These are phyloP conservation scores for Keithomyces neogunnii DNA, from an alignment of 2,329 filamentous ascomycete species.

Conservation along the genomic window DNA sequence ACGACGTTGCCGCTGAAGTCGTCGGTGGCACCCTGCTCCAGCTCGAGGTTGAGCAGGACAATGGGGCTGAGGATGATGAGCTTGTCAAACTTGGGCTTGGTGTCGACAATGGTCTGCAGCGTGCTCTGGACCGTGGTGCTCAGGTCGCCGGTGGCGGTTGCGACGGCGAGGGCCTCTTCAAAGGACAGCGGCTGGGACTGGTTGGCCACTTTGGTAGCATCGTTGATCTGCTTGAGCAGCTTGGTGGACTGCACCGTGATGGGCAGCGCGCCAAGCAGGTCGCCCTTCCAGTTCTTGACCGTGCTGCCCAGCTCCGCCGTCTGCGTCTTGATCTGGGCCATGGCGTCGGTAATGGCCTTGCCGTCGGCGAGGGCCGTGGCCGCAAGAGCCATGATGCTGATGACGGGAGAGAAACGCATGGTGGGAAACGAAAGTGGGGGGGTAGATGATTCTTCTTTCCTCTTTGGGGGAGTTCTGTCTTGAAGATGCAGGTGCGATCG, in stretches of 20 bases:
- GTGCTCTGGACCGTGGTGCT: constrained; percentile 28
- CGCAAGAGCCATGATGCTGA: constrained; percentile 5
- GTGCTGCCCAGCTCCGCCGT: constrained; percentile 25
- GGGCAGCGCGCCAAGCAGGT: constrained; percentile 27
- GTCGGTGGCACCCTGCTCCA: constrained; percentile 30
- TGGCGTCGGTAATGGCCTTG: constrained; percentile 14
- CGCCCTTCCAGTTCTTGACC: constrained; percentile 29
- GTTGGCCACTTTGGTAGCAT: constrained; percentile 27
- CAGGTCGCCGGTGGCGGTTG: constrained; percentile 26
- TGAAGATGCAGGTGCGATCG: too few species aligned
- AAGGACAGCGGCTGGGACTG: constrained; percentile 27
- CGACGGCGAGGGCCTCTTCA: constrained; percentile 30
- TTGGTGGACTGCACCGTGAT: constrained; percentile 29
- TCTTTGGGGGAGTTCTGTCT: not conserved
- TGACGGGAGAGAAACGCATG: constrained; percentile 2
- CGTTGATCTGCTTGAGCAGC: constrained; percentile 31
- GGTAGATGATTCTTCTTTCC: not conserved
- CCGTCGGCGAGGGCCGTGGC: constrained; percentile 3
- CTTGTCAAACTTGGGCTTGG: constrained; percentile 35
- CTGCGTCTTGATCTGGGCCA: constrained; percentile 23
- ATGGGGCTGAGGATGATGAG: constrained; percentile 33
- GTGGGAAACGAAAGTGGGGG: not conserved
- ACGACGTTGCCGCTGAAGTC: constrained; percentile 29
- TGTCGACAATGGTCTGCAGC: constrained; percentile 26
- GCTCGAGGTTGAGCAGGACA: constrained; percentile 32